Base-by-base conservation (phyloP, 192 early-diverging fungal species). In the Endogone sp. region DNA sequence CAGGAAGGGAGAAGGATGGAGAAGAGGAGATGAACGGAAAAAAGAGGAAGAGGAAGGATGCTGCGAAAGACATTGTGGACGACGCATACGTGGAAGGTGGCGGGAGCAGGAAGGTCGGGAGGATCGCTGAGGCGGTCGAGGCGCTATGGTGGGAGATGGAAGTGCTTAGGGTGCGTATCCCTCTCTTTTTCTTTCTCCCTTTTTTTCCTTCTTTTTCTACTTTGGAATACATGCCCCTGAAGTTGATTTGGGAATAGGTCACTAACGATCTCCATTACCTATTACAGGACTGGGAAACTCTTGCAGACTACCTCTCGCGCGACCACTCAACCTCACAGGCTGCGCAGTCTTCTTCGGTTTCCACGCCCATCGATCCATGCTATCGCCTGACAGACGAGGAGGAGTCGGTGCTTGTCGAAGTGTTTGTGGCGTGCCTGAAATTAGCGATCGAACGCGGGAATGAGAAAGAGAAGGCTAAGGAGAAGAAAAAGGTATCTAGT, bases 391-490 rank as follows among this genome's bases (percentile, higher is more conserved):
- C 71, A 20, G 79, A 85, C 2, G 75, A 79, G 4, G 81, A 89
- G 65, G 87, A 89, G 31, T 76, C 82, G n/a, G 62, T 82, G 8
- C 68, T 89, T 24, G 56, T 89, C 21, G 75, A 85, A 31, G 75
- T 81, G 10, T 76, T 82, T 67, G 71, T 82, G 3, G 69, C 68
- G 20, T 81, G 80, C 62, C 63, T 85, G 2, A 72, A 81, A 26
- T 37, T 75, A 49, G 61, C 49, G 1, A 57, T 73, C 20, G 2
- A 63, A 27, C 44, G 22, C 3, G 72, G 72, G 23, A 75, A 80
- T 44, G 68, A 56, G 2, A 72, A 78, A 16, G 68, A 69, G 21
- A 81, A 82, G 1, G 78, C 64, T 37, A 55, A 67, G 2, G 75
- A 75, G 23, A 78, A 85, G 54, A 67, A 83, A 2, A n/a, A n/a